Base-by-base conservation (phyloP, 208 protist species). In the Wallacemonas collosoma region DNA sequence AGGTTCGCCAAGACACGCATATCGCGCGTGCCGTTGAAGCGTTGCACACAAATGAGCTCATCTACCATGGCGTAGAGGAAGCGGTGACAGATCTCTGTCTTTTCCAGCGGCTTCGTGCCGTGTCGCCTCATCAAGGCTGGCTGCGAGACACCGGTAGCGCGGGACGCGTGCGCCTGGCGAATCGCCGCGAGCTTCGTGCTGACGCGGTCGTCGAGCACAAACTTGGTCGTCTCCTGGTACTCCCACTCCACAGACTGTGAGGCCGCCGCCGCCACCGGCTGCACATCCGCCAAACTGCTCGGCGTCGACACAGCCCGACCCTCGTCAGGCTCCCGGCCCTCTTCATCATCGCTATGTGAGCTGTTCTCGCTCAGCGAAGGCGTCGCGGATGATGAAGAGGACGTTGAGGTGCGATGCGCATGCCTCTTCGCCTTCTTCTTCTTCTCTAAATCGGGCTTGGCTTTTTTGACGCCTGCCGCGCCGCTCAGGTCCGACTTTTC, bases 181-280 rank as follows among this genome's bases (percentile, higher is more conserved):
- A 65, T 51, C 0, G 60, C 7, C 41, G 11, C 36, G n/a, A 65
- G 60, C 40, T 65, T 65, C 1, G 60, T 17, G 5, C 12, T 8
- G n/a, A 65, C 60, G 60, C 43, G 60, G 6, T 14, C n/a, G 60
- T 65, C 60, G 11, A 65, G 60, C 40, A 65, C 60, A 38, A 65
- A 17, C 9, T 36, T 14, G 4, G 43, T 50, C 4, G 41, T 65
- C 15, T 51, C 60, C 3, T 35, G 38, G 17, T 51, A 36, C 56
- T 62, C 56, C 56, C 38, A 43, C 26, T 62, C 56, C 56, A 41
- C 26, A 0, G 8, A 11, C 54, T 11, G 54, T 8, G 15, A 11
- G 7, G 56, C 56, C 26, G 6, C 43, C 14, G 51, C 14, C 14
- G n/a, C 14, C 51, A n/a, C 51, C 51, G 14, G 51, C 51, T n/a